Conservation (phyloP, 345 rosid genomes). For the Ricinus communis region DNA sequence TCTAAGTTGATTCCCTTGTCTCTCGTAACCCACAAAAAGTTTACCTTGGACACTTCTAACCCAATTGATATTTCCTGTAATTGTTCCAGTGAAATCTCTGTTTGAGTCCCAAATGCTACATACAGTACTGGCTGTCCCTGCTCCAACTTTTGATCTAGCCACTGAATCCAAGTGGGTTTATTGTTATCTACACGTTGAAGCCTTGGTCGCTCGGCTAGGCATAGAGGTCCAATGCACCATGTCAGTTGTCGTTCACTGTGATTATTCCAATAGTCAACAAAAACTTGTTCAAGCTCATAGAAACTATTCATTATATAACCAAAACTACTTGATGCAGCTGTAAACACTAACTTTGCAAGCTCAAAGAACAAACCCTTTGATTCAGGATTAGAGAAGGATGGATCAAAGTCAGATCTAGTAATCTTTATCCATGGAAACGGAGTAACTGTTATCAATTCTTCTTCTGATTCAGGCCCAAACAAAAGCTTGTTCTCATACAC, state of each 20-base stretch:
- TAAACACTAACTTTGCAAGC: constrained; percentile 7
- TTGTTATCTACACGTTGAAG: not conserved
- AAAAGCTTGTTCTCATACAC: constrained; percentile 6
- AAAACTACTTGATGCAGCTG: constrained; percentile 27
- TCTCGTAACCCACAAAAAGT: constrained; percentile 65
- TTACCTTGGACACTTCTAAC: constrained; percentile 52
- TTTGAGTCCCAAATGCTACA: constrained; percentile 81
- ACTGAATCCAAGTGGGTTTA: constrained; percentile 53
- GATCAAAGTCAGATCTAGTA: constrained; percentile 41
- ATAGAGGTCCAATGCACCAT: constrained; percentile 64
- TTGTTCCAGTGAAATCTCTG: constrained; percentile 53
- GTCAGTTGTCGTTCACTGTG: not conserved
- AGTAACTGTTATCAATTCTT: constrained; percentile 48
- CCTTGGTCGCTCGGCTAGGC: constrained; percentile 17
- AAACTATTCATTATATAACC: constrained; percentile 59
- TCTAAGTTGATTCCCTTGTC: constrained; percentile 36
- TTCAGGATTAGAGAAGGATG: not conserved
- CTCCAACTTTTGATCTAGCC: constrained; percentile 58
- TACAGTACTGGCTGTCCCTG: constrained; percentile 55
- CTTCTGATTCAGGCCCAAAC: constrained; percentile 25
- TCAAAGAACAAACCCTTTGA: constrained; percentile 10
- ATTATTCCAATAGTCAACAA: constrained; percentile 38
- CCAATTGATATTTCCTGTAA: constrained; percentile 55
- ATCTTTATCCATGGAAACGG: constrained; percentile 69
- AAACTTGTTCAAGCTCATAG: constrained; percentile 62